Evolutionary conservation across 768 basidiomycete genomes (phyloP).

Genomic region (Brasilioporus rufonigricans): DNA sequence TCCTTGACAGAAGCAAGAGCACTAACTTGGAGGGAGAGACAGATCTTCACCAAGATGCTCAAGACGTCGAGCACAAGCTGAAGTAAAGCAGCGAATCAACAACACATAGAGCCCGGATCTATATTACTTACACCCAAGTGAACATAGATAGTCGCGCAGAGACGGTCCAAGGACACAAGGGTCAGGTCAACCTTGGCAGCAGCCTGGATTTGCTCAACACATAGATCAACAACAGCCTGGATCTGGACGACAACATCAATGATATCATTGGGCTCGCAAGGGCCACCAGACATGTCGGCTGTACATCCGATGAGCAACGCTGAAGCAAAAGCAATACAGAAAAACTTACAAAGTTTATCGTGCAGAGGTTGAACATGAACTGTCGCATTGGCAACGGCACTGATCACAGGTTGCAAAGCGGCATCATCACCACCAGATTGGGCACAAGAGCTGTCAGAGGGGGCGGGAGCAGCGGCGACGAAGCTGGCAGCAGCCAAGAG

Average conservation of each 20-base stretch:
- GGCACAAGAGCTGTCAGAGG: slow-evolving; percentile 3
- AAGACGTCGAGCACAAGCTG: slow-evolving; percentile 8
- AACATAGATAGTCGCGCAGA: slow-evolving; percentile 3
- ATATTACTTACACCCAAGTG: slow-evolving; percentile 3
- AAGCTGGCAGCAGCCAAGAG: slow-evolving; percentile 15
- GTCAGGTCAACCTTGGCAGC: neutral
- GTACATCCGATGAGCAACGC: neutral
- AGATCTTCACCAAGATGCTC: slow-evolving; percentile 3
- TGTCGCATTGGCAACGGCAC: slow-evolving; percentile 14
- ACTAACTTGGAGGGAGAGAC: neutral
- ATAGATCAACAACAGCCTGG: slow-evolving; percentile 4
- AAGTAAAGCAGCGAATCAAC: neutral
- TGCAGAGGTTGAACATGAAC: slow-evolving; percentile 1
- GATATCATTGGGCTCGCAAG: slow-evolving; percentile 9
- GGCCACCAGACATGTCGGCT: slow-evolving; percentile 1
- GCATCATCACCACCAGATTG: slow-evolving; percentile 1
- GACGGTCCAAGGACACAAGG: slow-evolving; percentile 4
- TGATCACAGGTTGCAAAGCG: slow-evolving; percentile 10
- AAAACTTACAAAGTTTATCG: slow-evolving; percentile 6
- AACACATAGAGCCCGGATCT: rapidly evolving
- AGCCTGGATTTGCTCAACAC: slow-evolving; percentile 10
- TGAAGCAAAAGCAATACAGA: neutral
- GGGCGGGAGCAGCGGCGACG: slow-evolving; percentile 15
- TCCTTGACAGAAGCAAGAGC: slow-evolving; percentile 5
- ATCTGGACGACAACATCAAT: slow-evolving; percentile 10